Percentiles rank a stretch among this genome's conserved stretches.
Evolutionary conservation across 148 eudicot genomes (phyloP).

Genomic region (Camellia japonica): DNA sequence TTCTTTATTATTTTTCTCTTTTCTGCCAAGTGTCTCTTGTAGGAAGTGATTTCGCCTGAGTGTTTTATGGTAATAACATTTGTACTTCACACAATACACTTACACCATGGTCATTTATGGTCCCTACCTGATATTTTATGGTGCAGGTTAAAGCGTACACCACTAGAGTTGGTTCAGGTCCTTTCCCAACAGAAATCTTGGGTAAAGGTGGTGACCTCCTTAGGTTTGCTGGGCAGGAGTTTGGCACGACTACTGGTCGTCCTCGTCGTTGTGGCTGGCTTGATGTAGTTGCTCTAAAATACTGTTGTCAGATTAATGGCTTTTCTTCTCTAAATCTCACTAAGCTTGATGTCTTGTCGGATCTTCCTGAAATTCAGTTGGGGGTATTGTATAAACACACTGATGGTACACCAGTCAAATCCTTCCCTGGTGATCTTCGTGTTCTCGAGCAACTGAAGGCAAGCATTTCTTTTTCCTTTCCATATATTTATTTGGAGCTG

Average conservation of each 20-base stretch:
- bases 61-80: not conserved
- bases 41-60: not conserved
- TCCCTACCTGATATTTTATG: slow-evolving; percentile 5
- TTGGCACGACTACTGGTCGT: slow-evolving; percentile 93
- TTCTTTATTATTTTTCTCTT: not conserved
- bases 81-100: not conserved
- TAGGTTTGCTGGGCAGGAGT: slow-evolving; percentile 96
- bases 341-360: slow-evolving; percentile 90
- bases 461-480: slow-evolving; percentile 17
- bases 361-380: slow-evolving; percentile 72
- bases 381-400: slow-evolving; percentile 70
- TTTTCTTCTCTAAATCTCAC: slow-evolving; percentile 90
- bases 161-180: slow-evolving; percentile 97
- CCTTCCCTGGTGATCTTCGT: slow-evolving; percentile 81
- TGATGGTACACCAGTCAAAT: slow-evolving; percentile 66
- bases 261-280: slow-evolving; percentile 99
- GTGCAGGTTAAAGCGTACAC: slow-evolving; percentile 96
- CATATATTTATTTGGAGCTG: not conserved
- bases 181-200: slow-evolving; percentile 87
- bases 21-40: not conserved
- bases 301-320: slow-evolving; percentile 82
- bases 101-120: slow-evolving; percentile 1
- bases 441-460: slow-evolving; percentile 76
- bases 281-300: slow-evolving; percentile 82
- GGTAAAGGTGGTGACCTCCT: slow-evolving; percentile 83